Evolutionary conservation across 768 basidiomycete genomes (phyloP).

Genomic region (Strobilomyces echinocephalus): DNA sequence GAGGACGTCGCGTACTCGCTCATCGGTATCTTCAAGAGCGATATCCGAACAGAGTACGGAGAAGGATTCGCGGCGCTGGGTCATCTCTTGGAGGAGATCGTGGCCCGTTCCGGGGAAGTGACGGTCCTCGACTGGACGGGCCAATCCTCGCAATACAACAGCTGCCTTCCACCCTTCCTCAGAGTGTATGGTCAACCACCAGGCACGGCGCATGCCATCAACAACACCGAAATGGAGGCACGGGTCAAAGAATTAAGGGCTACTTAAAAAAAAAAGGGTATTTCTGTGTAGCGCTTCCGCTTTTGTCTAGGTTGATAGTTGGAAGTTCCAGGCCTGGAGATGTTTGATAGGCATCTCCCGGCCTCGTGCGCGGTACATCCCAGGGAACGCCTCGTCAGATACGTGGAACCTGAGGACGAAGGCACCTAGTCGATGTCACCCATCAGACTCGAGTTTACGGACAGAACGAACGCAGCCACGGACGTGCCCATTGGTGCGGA

Average conservation of each 20-base stretch:
- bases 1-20: too few relatives aligned
- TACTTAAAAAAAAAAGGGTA: too few relatives aligned
- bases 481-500: conserved; percentile 46
- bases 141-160: neutral
- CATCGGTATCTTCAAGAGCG: neutral
- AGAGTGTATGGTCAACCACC: neutral
- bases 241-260: neutral
- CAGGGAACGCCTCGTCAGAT: conserved; percentile 19
- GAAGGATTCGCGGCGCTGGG: neutral
- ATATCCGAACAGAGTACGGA: neutral
- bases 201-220: neutral
- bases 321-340: too few relatives aligned
- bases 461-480: conserved; percentile 23
- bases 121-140: neutral
- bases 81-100: neutral
- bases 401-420: conserved; percentile 2
- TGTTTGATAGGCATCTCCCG: conserved; percentile 16
- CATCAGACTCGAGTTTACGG: conserved; percentile 11
- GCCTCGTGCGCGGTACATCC: conserved; percentile 14
- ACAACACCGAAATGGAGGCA: neutral
- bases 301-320: too few relatives aligned
- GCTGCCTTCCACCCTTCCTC: neutral
- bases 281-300: too few relatives aligned
- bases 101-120: neutral
- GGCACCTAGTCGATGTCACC: conserved; percentile 26